Evolutionary conservation across 257 asterid genomes (phyloP), one percentile per base, ranked within the genome.

Genomic region (Salvia hispanica): DNA sequence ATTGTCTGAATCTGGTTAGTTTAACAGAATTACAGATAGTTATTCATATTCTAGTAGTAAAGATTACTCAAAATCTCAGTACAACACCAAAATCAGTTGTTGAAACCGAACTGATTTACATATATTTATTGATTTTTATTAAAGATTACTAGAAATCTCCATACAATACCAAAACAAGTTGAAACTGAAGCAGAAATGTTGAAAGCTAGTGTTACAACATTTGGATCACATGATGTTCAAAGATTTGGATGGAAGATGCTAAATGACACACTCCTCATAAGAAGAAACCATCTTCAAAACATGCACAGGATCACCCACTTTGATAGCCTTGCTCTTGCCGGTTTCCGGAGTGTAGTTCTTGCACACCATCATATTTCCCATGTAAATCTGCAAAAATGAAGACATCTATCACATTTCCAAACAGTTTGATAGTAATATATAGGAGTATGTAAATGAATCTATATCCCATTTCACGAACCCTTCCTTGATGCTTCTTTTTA

Each of bases 401-500:
- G 8, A 43, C 53, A 37, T 54, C 25, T 12, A 18, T 15, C 5
- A 11, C 6, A 0, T 34, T 7, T 16, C 31, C 7, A 13, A 33
- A 9, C 21, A 9, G 36, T 7, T 15, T 28, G 2, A 12, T 53
- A 10, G 10, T 18, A 39, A 47, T 33, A 4, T 34, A 15, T 51
- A 18, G 21, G 21, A 18, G 21, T 18, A 42, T 6, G 18, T 14
- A 64, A 44, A 59, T 31, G 56, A 37, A 16, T 60, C 28, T 28
- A 67, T 54, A 36, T 63, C 37, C 45, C 46, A 10, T 15, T 34
- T 36, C 31, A 62, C 76, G 0, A 1, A 72, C 81, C 85, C 78
- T 78, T 71, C 76, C 81, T 66, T 25, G 82, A 51, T 73, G 83
- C 66, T 83, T 82, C 78, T 74, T 64, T n/a, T 72, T 58, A 34